Evolutionary conservation across 768 basidiomycete genomes (phyloP).

Genomic region (Termitomyces titanicus): DNA sequence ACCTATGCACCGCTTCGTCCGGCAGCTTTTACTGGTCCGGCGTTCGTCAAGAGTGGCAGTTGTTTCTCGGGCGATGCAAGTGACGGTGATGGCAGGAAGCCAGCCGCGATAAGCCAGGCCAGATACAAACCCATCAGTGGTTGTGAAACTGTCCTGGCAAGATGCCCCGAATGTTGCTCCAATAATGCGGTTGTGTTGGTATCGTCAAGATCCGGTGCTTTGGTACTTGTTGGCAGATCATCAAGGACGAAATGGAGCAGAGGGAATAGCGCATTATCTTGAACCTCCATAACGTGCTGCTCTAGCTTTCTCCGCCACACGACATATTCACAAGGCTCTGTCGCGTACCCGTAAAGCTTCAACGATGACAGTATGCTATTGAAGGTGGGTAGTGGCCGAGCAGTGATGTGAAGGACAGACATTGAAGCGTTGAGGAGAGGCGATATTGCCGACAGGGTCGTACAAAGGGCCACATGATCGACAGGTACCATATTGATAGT

Average conservation of each 20-base stretch:
- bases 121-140: conserved; percentile 83
- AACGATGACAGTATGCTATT: conserved; percentile 80
- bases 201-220: conserved; percentile 88
- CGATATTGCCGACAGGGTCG: conserved; percentile 66
- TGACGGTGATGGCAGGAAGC: conserved; percentile 66
- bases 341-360: conserved; percentile 73
- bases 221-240: conserved; percentile 95
- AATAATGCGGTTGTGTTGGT: conserved; percentile 72
- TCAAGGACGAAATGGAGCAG: conserved; percentile 96
- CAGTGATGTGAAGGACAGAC: conserved; percentile 80
- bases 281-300: conserved; percentile 89
- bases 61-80: conserved; percentile 31
- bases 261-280: conserved; percentile 97
- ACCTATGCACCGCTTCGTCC: conserved; percentile 59
- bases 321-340: conserved; percentile 81
- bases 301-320: conserved; percentile 91
- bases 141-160: conserved; percentile 64
- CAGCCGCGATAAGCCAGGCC: conserved; percentile 86
- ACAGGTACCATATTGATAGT: conserved; percentile 98
- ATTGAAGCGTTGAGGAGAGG: conserved; percentile 44
- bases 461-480: conserved; percentile 88
- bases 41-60: conserved; percentile 44
- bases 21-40: conserved; percentile 52
- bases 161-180: conserved; percentile 31
- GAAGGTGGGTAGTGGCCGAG: conserved; percentile 83